Evolutionary conservation across 495 filamentous ascomycete species (phyloP), one percentile per base, ranked within the genome.

Genomic region (Neurospora discreta): DNA sequence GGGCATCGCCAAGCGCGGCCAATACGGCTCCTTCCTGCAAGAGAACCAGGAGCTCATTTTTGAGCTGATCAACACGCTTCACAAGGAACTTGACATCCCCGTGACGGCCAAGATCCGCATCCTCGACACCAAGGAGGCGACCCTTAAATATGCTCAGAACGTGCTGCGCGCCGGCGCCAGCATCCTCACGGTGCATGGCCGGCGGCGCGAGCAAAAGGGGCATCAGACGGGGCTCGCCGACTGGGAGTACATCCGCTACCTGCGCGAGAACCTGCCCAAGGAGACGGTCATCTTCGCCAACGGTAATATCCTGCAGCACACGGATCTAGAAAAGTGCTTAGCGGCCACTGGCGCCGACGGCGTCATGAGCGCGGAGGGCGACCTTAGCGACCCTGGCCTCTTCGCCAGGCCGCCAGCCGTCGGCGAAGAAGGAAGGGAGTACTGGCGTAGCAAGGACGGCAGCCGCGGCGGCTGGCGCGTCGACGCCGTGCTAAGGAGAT

Each of bases 261-360:
- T 99, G 68, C 87, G 96, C 58, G 90, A 97, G 41, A 90, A 92
- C 68, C 82, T 99, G 30, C 95, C 95, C 1, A 82, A 85, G 3
- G 93, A 97, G 38, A 93, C 93, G 43, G 95, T 99, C 10, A 88
- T 99, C 10, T 97, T 99, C 78, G 94, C 95, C 16, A 99, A 99
- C 78, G 95, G 95, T 18, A 98, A 98, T 76, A 91, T 97, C 41
- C 85, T 99, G 72, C 89, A 90, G 79, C 85, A 92, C 71, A 91
- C 87, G 2, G 96, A 98, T 78, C 82, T 98, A n/a, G 86, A 89
- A 41, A 79, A 78, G 40, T 99, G 95, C 77, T 81, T 98, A 16
- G 86, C 88, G 72, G 90, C 84, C n/a, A 99, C 95, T 0, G 93
- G 93, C 16, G 95, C 90, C 1, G 95, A 99, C 80, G 95, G 87